Percentiles rank a stretch among this genome's conserved stretches.
phyloP scores from a whole-genome alignment of 345 rosid species.

The Salix caprea region DNA sequence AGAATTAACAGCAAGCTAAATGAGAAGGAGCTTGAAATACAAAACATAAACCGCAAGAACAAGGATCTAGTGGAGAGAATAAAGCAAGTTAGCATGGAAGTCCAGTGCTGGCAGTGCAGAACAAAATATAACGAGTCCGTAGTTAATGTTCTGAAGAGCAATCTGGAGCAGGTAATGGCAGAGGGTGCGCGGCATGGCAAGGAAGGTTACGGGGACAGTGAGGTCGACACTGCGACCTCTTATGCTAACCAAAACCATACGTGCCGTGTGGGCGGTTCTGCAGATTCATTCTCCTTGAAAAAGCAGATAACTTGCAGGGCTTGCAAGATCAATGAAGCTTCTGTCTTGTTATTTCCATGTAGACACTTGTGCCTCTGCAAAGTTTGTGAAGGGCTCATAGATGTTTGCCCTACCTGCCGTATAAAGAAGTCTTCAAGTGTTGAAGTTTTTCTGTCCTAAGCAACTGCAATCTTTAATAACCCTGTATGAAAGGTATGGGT shows the following conservation, averaged over 20 bases:
- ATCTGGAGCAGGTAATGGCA: conserved; percentile 60
- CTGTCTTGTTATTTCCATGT: conserved; percentile 58
- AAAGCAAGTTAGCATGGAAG: conserved; percentile 48
- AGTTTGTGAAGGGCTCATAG: conserved; percentile 50
- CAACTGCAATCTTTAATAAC: conserved; percentile 24
- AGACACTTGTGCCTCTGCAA: conserved; percentile 67
- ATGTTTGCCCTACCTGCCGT: conserved; percentile 57
- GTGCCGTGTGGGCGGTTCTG: conserved; percentile 11
- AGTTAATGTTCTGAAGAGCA: conserved; percentile 52
- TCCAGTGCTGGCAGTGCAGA: conserved; percentile 62
- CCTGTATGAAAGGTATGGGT: neutral
- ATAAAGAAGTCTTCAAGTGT: conserved; percentile 46
- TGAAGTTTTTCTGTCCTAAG: conserved; percentile 38
- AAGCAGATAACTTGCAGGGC: conserved; percentile 45
- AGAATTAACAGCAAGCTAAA: conserved; percentile 53
- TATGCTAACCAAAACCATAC: conserved; percentile 33
- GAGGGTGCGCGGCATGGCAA: conserved; percentile 39
- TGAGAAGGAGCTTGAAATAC: conserved; percentile 59
- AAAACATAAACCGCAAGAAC: conserved; percentile 55
- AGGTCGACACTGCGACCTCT: conserved; percentile 59
- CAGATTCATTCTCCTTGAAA: conserved; percentile 14
- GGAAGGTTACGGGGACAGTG: conserved; percentile 82
- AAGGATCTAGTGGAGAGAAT: conserved; percentile 57
- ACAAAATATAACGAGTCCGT: conserved; percentile 70
- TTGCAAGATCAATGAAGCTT: conserved; percentile 50